A percentile compares a stretch with the other conserved stretches of the same genome.
Conservation (phyloP, 345 rosid genomes). For the Odontarrhena argentea region DNA sequence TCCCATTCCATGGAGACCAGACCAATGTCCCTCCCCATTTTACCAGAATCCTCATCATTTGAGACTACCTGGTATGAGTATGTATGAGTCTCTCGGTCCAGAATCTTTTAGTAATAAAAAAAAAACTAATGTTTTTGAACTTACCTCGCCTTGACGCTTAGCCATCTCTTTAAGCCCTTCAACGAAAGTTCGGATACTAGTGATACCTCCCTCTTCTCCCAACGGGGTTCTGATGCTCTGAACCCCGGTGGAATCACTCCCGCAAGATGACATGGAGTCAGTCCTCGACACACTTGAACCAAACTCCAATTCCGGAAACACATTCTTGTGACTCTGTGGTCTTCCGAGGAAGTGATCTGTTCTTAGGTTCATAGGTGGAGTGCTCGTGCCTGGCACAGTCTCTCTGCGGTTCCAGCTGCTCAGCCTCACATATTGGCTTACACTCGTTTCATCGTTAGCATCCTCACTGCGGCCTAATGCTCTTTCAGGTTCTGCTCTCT, state of each 20-base stretch:
- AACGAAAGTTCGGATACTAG: conserved; percentile 75
- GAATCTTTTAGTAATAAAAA: no score
- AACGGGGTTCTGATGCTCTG: conserved; percentile 28
- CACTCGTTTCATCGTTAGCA: conserved; percentile 20
- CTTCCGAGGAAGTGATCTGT: conserved; percentile 54
- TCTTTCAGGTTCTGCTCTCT: conserved; percentile 27
- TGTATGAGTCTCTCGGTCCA: no score
- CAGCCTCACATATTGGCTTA: conserved; percentile 35
- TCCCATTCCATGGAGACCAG: conserved; percentile 59
- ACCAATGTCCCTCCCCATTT: conserved; percentile 54
- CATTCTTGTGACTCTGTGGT: conserved; percentile 56
- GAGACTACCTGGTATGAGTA: background rate
- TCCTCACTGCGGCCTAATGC: conserved; percentile 8
- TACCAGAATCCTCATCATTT: conserved; percentile 9
- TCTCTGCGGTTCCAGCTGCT: conserved; percentile 59
- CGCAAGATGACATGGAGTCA: conserved; percentile 77
- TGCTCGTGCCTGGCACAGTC: conserved; percentile 48
- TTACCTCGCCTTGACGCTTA: conserved; percentile 44
- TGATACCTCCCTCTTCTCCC: conserved; percentile 58
- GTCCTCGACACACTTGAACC: conserved; percentile 59
- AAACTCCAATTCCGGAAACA: conserved; percentile 49
- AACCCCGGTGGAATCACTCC: conserved; percentile 54
- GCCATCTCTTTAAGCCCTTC: conserved; percentile 85
- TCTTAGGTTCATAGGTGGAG: conserved; percentile 60
- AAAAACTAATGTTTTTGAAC: background rate